Base-by-base conservation (phyloP, 2,329 filamentous ascomycete genomes). In the Cercospora zeina region DNA sequence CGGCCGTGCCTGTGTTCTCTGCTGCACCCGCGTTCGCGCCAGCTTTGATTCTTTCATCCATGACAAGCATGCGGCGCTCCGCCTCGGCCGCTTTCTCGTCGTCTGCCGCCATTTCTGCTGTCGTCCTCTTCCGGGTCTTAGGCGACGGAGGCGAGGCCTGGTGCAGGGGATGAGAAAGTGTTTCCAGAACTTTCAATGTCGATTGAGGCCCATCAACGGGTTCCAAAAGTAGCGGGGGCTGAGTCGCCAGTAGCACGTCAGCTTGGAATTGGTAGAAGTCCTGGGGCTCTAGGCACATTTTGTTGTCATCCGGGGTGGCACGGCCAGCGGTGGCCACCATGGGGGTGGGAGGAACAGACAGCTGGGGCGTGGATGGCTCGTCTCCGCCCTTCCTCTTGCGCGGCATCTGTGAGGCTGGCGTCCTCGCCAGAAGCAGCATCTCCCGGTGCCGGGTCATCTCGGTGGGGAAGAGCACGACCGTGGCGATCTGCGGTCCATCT, bases 101-200 rank as follows among this genome's bases (percentile, higher is more conserved):
- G 72, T 99, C 95, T 7, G 93, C 93, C 8, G 91, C 95, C 80
- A 97, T 86, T 74, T 99, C 93, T 8, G 95, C 95, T 16, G 96
- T 88, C 0, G 95, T 99, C 65, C 93, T 87, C 81, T 99, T 97
- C 61, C 95, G 84, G 7, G 88, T 88, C 81, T 96, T 97, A 2
- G 92, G 92, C 63, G 89, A 85, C 0, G 95, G 93, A 9, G 91
- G 88, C 47, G 86, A 81, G 54, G 89, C 85, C 31, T 86, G 84
- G 74, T 97, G 90, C 60, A 91, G 86, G 6, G 92, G 89, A 74
- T 96, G 90, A 19, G 85, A 82, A 68, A 93, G 81, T 16, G 83
- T 81, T 31, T 91, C 86, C 2, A 97, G 81, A 3, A 96, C 81
- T 10, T 82, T 81, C 53, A 92, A 87, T 1, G 87, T 87, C 67